phyloP scores from a whole-genome alignment of 495 filamentous ascomycete genomes.

The Aspergillus olivimuriae region DNA sequence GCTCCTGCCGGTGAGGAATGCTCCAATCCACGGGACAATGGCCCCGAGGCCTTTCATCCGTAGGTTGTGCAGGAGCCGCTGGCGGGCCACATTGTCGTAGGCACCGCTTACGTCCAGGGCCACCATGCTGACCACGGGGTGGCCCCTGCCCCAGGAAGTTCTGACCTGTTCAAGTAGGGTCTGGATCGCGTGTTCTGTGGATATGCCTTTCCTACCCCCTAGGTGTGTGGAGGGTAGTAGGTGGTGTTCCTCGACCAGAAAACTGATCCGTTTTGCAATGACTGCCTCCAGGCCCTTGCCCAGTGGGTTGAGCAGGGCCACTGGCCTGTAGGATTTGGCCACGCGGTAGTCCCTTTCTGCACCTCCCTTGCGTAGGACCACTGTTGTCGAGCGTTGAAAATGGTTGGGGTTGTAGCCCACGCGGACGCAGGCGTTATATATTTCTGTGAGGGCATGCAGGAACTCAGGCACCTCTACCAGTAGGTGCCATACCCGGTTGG shows the following conservation, averaged over 20 bases:
- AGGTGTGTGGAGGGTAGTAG: background rate
- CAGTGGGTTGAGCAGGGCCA: background rate
- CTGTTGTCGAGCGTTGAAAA: slow-evolving; percentile 20
- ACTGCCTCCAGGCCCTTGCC: background rate
- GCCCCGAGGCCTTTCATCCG: slow-evolving; percentile 8
- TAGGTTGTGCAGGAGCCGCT: slow-evolving; percentile 15
- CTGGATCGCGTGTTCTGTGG: too few species aligned
- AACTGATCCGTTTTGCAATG: background rate
- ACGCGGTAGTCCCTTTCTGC: slow-evolving; percentile 1
- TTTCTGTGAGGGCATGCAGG: slow-evolving; percentile 1
- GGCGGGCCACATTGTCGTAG: slow-evolving; percentile 13
- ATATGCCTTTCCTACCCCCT: too few species aligned
- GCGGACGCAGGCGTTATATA: slow-evolving; percentile 20
- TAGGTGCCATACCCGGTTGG: slow-evolving; percentile 13
- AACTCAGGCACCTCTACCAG: slow-evolving; percentile 6
- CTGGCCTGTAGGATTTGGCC: background rate
- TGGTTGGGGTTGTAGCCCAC: slow-evolving; percentile 16
- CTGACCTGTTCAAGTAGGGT: too few species aligned
- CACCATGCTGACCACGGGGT: slow-evolving; percentile 6
- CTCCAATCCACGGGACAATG: slow-evolving; percentile 3
- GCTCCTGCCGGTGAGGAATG: slow-evolving; percentile 7
- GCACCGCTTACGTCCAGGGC: slow-evolving; percentile 17
- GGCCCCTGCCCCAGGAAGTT: slow-evolving; percentile 8
- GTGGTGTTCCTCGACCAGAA: background rate
- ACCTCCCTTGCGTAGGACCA: slow-evolving; percentile 24